Evolutionary conservation across 495 filamentous ascomycete genomes (phyloP).

Genomic region (Terfezia boudieri): DNA sequence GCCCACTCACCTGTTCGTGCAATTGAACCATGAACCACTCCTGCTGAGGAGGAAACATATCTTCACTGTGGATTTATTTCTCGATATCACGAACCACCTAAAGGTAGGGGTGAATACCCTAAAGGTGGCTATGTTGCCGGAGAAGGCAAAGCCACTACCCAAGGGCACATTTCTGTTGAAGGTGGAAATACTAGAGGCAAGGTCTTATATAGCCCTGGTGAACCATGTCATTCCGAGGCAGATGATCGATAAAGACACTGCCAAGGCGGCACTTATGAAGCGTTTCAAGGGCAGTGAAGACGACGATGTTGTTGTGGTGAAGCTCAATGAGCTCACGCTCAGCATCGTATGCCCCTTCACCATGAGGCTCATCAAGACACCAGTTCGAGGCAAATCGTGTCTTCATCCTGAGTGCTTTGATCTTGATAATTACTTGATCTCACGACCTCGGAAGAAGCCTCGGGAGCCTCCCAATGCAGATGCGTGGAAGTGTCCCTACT

Average conservation of each 20-base stretch:
- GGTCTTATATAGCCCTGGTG: neutral
- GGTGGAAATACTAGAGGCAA: neutral
- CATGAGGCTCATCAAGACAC: constrained; percentile 12
- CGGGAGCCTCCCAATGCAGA: constrained; percentile 15
- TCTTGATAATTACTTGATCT: constrained; percentile 14
- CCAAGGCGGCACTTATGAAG: constrained; percentile 7
- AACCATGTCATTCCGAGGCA: neutral
- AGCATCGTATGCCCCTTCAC: constrained; percentile 13
- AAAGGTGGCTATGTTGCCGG: constrained; percentile 28
- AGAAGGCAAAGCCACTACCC: neutral
- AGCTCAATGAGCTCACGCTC: constrained; percentile 12
- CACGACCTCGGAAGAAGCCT: constrained; percentile 12
- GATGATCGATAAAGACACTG: neutral
- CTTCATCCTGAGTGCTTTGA: constrained; percentile 17
- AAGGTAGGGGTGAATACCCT: constrained; percentile 35
- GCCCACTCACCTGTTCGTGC: constrained; percentile 48
- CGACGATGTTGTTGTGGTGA: constrained; percentile 15
- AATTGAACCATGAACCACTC: constrained; percentile 39
- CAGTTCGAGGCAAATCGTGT: constrained; percentile 10
- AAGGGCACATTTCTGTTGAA: neutral
- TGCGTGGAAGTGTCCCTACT: constrained; percentile 16
- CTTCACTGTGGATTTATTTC: constrained; percentile 50
- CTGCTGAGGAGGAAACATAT: constrained; percentile 39
- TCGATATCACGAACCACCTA: constrained; percentile 41
- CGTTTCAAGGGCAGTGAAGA: constrained; percentile 7